These are phyloP conservation scores for Lachnellula cervina DNA, from an alignment of 2,329 filamentous ascomycete species.

Conservation along the genomic window DNA sequence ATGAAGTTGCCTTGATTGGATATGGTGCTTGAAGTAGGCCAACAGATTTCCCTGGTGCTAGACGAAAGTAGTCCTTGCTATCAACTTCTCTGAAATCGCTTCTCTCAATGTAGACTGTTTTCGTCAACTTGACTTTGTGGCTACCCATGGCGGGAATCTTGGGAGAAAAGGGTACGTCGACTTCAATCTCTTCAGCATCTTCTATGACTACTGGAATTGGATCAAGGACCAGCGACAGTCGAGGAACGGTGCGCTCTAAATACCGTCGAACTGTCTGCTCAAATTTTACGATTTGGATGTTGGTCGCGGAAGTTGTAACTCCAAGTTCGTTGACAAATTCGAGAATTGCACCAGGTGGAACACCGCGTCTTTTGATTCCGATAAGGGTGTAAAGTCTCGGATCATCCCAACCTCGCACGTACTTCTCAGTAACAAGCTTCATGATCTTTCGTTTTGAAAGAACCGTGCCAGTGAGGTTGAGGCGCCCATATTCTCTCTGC, in stretches of 20 bases:
- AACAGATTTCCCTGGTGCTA: conserved; percentile 69
- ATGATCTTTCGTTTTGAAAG: conserved; percentile 81
- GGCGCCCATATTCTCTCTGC: conserved; percentile 79
- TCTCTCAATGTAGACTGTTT: conserved; percentile 79
- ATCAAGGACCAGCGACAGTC: conserved; percentile 84
- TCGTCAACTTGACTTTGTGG: conserved; percentile 61
- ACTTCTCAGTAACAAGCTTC: conserved; percentile 70
- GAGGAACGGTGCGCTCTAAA: conserved; percentile 80
- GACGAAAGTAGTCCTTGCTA: conserved; percentile 69
- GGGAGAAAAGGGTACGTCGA: conserved; percentile 73
- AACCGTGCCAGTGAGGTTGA: conserved; percentile 79
- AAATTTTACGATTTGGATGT: conserved; percentile 77
- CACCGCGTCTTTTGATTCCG: conserved; percentile 74
- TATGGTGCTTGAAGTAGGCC: conserved; percentile 68
- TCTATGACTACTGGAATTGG: conserved; percentile 80
- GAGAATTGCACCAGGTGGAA: conserved; percentile 83
- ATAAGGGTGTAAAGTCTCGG: conserved; percentile 86
- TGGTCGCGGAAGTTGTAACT: conserved; percentile 74
- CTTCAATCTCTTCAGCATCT: conserved; percentile 64
- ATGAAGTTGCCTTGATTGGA: conserved; percentile 64
- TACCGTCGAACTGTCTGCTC: conserved; percentile 82
- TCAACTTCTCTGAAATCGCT: conserved; percentile 72
- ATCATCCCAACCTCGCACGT: conserved; percentile 86
- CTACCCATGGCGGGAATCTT: conserved; percentile 68
- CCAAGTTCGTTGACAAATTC: conserved; percentile 89